Percentiles rank a stretch among this genome's conserved stretches.
These are phyloP conservation scores for Monosporascus sp. DNA, from an alignment of 2,329 filamentous ascomycete genomes.

Conservation along the genomic window DNA sequence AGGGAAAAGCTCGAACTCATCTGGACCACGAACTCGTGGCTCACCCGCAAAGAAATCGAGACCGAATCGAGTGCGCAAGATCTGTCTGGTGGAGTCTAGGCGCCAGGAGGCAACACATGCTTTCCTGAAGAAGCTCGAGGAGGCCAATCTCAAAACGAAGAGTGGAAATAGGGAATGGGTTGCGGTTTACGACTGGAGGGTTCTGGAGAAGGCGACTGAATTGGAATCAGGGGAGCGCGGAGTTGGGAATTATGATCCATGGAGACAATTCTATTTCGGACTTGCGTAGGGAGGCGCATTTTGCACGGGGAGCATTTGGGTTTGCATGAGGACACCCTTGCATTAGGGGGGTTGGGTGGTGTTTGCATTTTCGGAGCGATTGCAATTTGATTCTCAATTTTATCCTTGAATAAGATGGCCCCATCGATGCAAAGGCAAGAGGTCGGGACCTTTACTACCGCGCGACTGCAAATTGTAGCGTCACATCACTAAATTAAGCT, in stretches of 20 bases:
- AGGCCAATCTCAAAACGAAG: conserved; percentile 19
- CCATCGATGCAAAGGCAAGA: no score
- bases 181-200: conserved; percentile 42
- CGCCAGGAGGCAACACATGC: conserved; percentile 23
- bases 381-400: no score
- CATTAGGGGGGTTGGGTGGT: neutral
- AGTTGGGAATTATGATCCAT: conserved; percentile 33
- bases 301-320: neutral
- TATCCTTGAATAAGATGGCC: no score
- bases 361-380: neutral
- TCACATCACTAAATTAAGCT: no score
- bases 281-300: conserved; percentile 26
- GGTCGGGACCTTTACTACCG: no score
- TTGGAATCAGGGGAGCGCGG: conserved; percentile 32
- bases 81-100: conserved; percentile 38
- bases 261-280: conserved; percentile 40
- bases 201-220: conserved; percentile 35
- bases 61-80: conserved; percentile 14
- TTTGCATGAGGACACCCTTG: neutral
- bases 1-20: no score
- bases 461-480: no score
- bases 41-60: neutral
- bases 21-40: no score
- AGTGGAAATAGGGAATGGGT: conserved; percentile 31
- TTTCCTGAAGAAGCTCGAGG: conserved; percentile 30